Evolutionary conservation across 1,139 yeast genomes (phyloP), one percentile per base, ranked within the genome.

Genomic region (Yamadazyma trypodendri): DNA sequence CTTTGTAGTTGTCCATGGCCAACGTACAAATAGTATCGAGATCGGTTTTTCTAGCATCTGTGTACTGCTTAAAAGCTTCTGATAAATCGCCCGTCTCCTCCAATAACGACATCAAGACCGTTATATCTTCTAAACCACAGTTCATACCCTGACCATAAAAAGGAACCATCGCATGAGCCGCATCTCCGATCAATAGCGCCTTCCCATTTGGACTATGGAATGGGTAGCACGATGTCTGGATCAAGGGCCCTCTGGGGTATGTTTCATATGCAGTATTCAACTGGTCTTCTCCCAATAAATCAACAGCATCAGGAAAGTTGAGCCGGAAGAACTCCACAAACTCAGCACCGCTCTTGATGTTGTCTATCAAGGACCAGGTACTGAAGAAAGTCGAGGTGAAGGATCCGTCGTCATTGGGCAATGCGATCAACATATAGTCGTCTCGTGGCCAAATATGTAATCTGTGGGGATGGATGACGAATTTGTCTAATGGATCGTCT

Each of bases 141-240:
- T 90, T 90, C 94, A 90, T 84, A 3, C 97, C 97, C 58, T 90
- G 97, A 6, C 97, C 97, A 53, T 89, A 90, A 56, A 90, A 90
- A 11, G 97, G 97, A 4, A 90, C 97, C 96, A 89, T 89, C 12
- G 94, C 81, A 60, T 90, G 97, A 0, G 97, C 95, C 1, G 97
- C 96, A 59, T 90, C 97, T 3, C 97, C 97, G 24, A 90, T 65
- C 5, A 90, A 64, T 11, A 90, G 66, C 12, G 82, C 81, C 42
- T 77, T 75, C 28, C 83, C 89, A 30, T 67, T 62, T 24, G 73
- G 70, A 42, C 70, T 75, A 52, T 87, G 79, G 60, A 87, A 89
- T 2, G 94, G 90, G 38, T 65, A 66, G 44, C 88, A 83, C 38
- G 68, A 67, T 3, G 80, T 73, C 47, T 82, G 88, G 63, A 89